A percentile compares a stretch with the other conserved stretches of the same genome.
These are phyloP conservation scores for Euphorbia pulcherrima DNA, from an alignment of 345 rosid species.

Conservation along the genomic window DNA sequence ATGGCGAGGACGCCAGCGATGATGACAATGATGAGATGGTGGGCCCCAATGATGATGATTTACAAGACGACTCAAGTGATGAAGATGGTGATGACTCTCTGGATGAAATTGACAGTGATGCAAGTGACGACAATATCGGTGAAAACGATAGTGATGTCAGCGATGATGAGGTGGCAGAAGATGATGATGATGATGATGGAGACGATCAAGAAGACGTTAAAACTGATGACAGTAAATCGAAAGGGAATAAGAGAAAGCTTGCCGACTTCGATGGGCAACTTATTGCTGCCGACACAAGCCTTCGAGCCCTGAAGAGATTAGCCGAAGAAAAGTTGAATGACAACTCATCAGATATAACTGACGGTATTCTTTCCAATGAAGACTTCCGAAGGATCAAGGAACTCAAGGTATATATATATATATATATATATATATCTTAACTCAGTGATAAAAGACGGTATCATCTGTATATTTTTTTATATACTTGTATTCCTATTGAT, in stretches of 20 bases:
- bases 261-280: slow-evolving; percentile 67
- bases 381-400: slow-evolving; percentile 84
- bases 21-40: slow-evolving; percentile 43
- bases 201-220: slow-evolving; percentile 24
- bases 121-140: slow-evolving; percentile 17
- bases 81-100: slow-evolving; percentile 31
- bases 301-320: slow-evolving; percentile 73
- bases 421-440: too few species aligned
- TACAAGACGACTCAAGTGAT: slow-evolving; percentile 30
- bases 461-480: background rate
- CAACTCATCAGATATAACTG: slow-evolving; percentile 36
- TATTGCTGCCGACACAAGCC: slow-evolving; percentile 73
- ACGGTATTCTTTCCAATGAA: slow-evolving; percentile 87
- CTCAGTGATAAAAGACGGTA: background rate
- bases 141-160: slow-evolving; percentile 17
- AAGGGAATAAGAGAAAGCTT: slow-evolving; percentile 59
- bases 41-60: slow-evolving; percentile 33
- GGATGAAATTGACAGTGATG: slow-evolving; percentile 30
- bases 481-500: background rate
- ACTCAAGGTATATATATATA: slow-evolving; percentile 71
- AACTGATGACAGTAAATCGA: slow-evolving; percentile 24
- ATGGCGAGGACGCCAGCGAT: slow-evolving; percentile 30
- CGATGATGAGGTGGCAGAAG: slow-evolving; percentile 12
- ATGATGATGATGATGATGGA: slow-evolving; percentile 9
- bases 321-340: slow-evolving; percentile 49